Percentiles rank a stretch among this genome's conserved stretches.
phyloP scores from a whole-genome alignment of 2,329 filamentous ascomycete genomes.

The Ceratocystis alfenasii region DNA sequence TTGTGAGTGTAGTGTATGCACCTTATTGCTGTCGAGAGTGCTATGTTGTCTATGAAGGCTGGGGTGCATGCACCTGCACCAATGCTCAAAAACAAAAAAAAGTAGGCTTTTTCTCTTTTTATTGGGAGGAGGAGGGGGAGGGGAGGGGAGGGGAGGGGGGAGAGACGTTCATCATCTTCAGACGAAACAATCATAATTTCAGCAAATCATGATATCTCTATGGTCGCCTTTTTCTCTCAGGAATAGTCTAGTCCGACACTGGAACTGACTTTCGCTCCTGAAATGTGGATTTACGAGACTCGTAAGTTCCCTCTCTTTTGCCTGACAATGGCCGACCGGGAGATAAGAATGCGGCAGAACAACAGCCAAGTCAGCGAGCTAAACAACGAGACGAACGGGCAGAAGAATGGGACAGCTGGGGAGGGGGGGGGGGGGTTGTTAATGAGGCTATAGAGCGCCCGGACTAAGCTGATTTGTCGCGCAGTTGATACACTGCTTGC shows the following conservation, averaged over 20 bases:
- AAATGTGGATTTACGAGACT: neutral
- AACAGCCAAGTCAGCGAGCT: too few relatives aligned
- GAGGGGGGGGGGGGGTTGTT: too few relatives aligned
- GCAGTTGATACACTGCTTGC: neutral
- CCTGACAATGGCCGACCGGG: too few relatives aligned
- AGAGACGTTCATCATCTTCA: neutral
- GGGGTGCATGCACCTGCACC: too few relatives aligned
- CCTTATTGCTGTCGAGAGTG: too few relatives aligned
- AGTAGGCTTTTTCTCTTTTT: too few relatives aligned
- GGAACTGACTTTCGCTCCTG: neutral
- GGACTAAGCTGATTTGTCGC: neutral
- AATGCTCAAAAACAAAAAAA: too few relatives aligned
- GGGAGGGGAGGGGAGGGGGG: neutral
- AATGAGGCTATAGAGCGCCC: neutral
- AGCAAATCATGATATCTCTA: neutral
- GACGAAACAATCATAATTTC: slow-evolving; percentile 7
- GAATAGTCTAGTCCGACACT: neutral
- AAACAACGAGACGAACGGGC: too few relatives aligned
- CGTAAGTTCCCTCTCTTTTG: neutral
- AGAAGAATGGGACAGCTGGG: too few relatives aligned
- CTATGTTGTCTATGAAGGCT: too few relatives aligned
- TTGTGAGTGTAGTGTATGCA: neutral
- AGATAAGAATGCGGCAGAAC: too few relatives aligned
- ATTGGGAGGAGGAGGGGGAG: neutral
- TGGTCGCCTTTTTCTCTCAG: neutral